phyloP scores from a whole-genome alignment of 2,329 filamentous ascomycete species.

The Ophiostoma tasmaniense region DNA sequence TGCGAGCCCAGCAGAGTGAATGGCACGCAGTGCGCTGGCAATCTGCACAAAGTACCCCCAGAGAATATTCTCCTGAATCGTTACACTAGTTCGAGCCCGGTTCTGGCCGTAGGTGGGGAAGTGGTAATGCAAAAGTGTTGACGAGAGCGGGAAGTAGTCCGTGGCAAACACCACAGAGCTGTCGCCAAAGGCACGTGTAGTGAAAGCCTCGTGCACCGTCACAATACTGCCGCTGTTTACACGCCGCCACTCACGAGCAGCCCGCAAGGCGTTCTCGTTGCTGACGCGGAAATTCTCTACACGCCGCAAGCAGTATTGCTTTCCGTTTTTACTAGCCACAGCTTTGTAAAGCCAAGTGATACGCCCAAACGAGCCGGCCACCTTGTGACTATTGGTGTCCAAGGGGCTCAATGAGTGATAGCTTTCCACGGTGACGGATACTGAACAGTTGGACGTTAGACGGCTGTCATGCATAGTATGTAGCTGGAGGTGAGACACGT shows the following conservation, averaged over 20 bases:
- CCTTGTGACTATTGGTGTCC: slow-evolving; percentile 59
- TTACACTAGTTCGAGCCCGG: slow-evolving; percentile 31
- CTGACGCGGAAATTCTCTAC: slow-evolving; percentile 84
- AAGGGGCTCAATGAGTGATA: slow-evolving; percentile 90
- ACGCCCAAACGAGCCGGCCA: slow-evolving; percentile 57
- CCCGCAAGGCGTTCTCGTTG: slow-evolving; percentile 79
- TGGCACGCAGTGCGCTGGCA: slow-evolving; percentile 74
- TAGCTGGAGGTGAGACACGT: not conserved
- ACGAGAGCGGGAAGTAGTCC: slow-evolving; percentile 85
- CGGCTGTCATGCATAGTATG: not conserved
- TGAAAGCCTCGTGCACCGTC: slow-evolving; percentile 84
- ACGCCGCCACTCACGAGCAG: slow-evolving; percentile 82
- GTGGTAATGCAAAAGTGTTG: slow-evolving; percentile 80
- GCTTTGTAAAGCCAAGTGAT: slow-evolving; percentile 95
- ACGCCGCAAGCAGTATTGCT: slow-evolving; percentile 76
- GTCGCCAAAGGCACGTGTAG: slow-evolving; percentile 84
- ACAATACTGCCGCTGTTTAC: slow-evolving; percentile 76
- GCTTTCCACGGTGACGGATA: slow-evolving; percentile 55
- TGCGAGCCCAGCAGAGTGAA: slow-evolving; percentile 73
- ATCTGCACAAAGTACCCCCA: slow-evolving; percentile 94
- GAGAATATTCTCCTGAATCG: slow-evolving; percentile 62
- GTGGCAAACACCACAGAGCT: slow-evolving; percentile 91
- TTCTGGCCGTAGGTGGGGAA: slow-evolving; percentile 43
- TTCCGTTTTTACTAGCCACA: slow-evolving; percentile 77
- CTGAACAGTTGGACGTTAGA: slow-evolving; percentile 20